Evolutionary conservation across 257 asterid species (phyloP).

Genomic region (Striga asiatica): DNA sequence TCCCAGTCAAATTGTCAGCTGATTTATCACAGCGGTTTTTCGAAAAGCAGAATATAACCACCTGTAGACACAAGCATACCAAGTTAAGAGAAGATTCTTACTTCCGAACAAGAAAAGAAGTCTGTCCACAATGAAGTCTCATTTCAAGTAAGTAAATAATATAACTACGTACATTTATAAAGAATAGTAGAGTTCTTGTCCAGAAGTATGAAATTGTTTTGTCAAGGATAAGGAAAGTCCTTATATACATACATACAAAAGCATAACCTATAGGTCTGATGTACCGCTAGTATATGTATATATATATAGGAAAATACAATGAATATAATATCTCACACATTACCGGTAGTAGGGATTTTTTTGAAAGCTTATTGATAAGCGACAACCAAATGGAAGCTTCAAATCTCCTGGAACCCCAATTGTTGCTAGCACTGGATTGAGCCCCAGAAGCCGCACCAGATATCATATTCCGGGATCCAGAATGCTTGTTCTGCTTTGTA

Average conservation of each 20-base stretch:
- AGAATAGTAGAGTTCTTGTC: slow-evolving; percentile 3
- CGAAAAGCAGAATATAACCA: slow-evolving; percentile 93
- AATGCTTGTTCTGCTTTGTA: slow-evolving; percentile 42
- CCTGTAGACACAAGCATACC: slow-evolving; percentile 37
- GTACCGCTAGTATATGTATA: not conserved
- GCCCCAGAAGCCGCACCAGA: slow-evolving; percentile 40
- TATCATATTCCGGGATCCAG: slow-evolving; percentile 29
- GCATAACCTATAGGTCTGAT: not conserved
- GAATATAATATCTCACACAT: slow-evolving; percentile 20
- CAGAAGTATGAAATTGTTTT: slow-evolving; percentile 1
- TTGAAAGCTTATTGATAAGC: slow-evolving; percentile 68
- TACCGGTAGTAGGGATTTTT: slow-evolving; percentile 86
- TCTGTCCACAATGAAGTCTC: slow-evolving; percentile 3
- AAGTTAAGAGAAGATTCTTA: slow-evolving; percentile 9
- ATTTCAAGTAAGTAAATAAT: not conserved
- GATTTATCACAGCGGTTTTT: slow-evolving; percentile 91
- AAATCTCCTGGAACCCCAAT: slow-evolving; percentile 65
- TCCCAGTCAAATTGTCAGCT: slow-evolving; percentile 74
- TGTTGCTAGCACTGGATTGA: slow-evolving; percentile 35
- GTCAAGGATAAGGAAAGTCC: not conserved
- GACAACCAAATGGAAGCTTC: slow-evolving; percentile 82
- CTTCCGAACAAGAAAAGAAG: slow-evolving; percentile 10
- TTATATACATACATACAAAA: slow-evolving; percentile 5
- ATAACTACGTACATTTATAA: not conserved
- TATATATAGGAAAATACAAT: slow-evolving; percentile 9